Base-by-base conservation (phyloP, 352 stramenopile genomes). In the Pythium pyrilobum region DNA sequence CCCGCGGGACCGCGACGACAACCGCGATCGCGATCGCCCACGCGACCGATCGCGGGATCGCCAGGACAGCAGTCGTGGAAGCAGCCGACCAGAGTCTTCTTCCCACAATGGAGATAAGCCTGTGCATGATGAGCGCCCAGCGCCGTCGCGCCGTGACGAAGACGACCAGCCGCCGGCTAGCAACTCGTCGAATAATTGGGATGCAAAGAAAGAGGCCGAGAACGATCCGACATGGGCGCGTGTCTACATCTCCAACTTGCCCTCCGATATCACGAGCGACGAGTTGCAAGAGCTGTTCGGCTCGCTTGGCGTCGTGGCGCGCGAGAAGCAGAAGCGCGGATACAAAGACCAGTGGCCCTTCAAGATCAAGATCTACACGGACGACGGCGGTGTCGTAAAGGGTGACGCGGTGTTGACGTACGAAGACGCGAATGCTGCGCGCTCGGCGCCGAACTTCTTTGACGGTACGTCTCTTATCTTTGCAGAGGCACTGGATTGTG, bases 331-430 rank as follows among this genome's bases (percentile, higher is more conserved):
- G 56, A 92, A 92, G 64, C 78, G 85, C 38, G 85, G 82, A 1
- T 93, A 84, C 67, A 92, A 92, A 56, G 81, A 95, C 56, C 81
- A 95, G 55, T 95, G 85, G 82, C 85, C 85, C 29, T 95, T 85
- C 64, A 95, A 95, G 72, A 93, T 95, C 66, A 95, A 91, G 60
- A 75, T 95, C 27, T 95, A 95, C 64, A 80, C 79, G 55, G 84
- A 93, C 48, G 66, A 85, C 12, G 67, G 65, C 48, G 82, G 82
- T 10, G 49, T 78, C 34, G 64, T 70, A 38, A 95, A 95, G 70
- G 85, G 85, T 33, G 85, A 95, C 45, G 85, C 85, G 5, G 81
- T 92, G 34, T 66, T 95, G 27, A 92, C 80, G 40, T 95, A 84
- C 49, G 85, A 95, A 67, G 85, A 95, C 52, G 50, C 81, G 24